A percentile compares a stretch with the other conserved stretches of the same genome.
phyloP scores from a whole-genome alignment of 2,329 filamentous ascomycete species.

The Xylaria sp. region DNA sequence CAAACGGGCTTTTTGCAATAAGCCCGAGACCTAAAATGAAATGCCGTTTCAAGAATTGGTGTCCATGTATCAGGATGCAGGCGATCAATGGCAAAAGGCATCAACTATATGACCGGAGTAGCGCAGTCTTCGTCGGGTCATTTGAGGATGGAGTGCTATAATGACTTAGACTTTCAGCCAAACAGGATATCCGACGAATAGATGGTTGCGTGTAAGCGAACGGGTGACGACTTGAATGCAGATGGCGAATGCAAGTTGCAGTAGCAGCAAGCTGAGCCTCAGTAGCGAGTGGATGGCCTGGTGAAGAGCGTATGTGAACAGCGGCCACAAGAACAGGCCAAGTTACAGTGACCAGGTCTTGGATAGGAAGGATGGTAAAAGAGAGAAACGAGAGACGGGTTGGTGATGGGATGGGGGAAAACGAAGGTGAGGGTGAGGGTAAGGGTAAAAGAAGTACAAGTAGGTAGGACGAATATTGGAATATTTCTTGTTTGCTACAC shows the following conservation, averaged over 20 bases:
- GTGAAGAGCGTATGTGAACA: constrained; percentile 8
- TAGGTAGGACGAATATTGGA: background rate
- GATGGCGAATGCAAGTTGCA: constrained; percentile 31
- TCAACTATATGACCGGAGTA: constrained; percentile 23
- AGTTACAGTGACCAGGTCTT: constrained; percentile 18
- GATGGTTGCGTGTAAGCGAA: constrained; percentile 22
- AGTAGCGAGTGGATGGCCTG: constrained; percentile 32
- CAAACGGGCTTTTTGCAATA: constrained; percentile 21
- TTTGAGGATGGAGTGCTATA: constrained; percentile 14
- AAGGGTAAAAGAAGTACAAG: background rate
- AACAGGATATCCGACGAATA: constrained; percentile 11
- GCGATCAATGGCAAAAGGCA: constrained; percentile 27
- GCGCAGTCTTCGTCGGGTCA: background rate
- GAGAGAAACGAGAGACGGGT: constrained; percentile 22
- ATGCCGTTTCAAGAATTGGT: constrained; percentile 18
- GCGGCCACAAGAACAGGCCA: constrained; percentile 30
- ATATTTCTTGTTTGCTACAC: constrained; percentile 29
- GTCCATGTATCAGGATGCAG: constrained; percentile 35
- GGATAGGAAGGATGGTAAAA: constrained; percentile 8
- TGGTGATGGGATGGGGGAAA: constrained; percentile 13
- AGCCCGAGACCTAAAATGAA: constrained; percentile 20
- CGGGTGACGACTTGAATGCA: background rate
- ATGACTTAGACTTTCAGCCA: constrained; percentile 5
- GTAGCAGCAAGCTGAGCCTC: constrained; percentile 34
- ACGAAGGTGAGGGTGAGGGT: constrained; percentile 16